Conservation (phyloP, 306 rosid species). For the Betula pendula region DNA sequence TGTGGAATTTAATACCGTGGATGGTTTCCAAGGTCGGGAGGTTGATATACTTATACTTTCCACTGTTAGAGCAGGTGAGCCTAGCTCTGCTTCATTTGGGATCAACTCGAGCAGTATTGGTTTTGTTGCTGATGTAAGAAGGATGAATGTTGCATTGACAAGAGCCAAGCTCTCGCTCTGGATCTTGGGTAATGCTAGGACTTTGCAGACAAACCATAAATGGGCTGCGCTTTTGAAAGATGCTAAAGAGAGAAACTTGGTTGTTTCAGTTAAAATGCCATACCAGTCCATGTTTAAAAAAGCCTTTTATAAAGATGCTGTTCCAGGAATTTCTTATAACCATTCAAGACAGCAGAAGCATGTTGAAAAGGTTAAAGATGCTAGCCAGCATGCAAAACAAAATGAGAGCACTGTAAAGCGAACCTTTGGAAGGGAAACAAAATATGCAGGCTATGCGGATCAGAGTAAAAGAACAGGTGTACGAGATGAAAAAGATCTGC, state of each 20-base stretch:
- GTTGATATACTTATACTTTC: conserved; percentile 90
- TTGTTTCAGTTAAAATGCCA: conserved; percentile 57
- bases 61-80: conserved; percentile 81
- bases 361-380: conserved; percentile 41
- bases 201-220: conserved; percentile 72
- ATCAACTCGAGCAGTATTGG: conserved; percentile 67
- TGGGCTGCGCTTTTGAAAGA: conserved; percentile 90
- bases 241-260: conserved; percentile 73
- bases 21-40: conserved; percentile 99
- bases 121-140: conserved; percentile 95
- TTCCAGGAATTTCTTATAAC: conserved; percentile 36
- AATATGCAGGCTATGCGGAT: conserved; percentile 30
- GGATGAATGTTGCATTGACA: conserved; percentile 98
- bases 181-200: conserved; percentile 90
- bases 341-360: conserved; percentile 33
- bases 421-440: conserved; percentile 41
- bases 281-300: conserved; percentile 59
- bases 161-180: conserved; percentile 90
- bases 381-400: conserved; percentile 28
- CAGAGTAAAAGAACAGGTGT: conserved; percentile 34
- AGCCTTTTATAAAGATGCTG: conserved; percentile 24
- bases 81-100: conserved; percentile 41
- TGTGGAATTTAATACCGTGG: conserved; percentile 88
- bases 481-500: conserved; percentile 29
- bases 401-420: conserved; percentile 30